Conservation (phyloP, 1,284 basidiomycete genomes). For the Boletus austroedulis region DNA sequence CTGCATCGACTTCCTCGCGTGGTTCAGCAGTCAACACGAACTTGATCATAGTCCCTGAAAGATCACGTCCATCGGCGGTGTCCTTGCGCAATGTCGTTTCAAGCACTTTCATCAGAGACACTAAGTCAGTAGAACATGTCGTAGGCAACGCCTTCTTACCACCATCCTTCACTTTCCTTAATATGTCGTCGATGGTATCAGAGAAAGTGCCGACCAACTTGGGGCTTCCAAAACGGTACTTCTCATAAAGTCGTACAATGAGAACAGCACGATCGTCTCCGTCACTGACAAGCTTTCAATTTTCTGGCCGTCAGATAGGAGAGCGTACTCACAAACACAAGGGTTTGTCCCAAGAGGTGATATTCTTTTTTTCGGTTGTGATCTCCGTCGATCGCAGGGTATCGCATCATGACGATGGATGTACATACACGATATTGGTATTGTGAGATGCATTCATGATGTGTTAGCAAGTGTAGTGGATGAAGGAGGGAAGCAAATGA, state of each 20-base stretch:
- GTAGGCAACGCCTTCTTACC: background rate
- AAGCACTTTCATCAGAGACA: background rate
- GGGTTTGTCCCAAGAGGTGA: background rate
- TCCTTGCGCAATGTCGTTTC: background rate
- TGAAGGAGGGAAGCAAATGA: too few species aligned
- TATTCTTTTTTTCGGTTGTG: background rate
- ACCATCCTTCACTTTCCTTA: background rate
- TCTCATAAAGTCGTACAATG: background rate
- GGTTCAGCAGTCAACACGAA: background rate
- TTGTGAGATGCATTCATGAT: too few species aligned
- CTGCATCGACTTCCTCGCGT: background rate
- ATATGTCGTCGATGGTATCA: background rate
- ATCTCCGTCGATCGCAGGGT: background rate
- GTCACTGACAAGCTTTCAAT: conserved; percentile 2
- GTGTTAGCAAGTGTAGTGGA: too few species aligned
- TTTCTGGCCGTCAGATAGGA: too few species aligned
- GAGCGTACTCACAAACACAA: conserved; percentile 6
- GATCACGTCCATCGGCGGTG: background rate
- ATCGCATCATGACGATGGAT: too few species aligned
- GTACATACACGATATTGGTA: too few species aligned
- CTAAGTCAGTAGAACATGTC: background rate
- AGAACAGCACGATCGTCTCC: background rate
- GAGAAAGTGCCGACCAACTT: background rate
- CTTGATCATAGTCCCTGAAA: background rate
- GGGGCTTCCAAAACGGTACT: background rate